Percentiles rank a stretch among this genome's conserved stretches.
Conservation (phyloP, 1,284 basidiomycete species). For the Inonotus hispidus region DNA sequence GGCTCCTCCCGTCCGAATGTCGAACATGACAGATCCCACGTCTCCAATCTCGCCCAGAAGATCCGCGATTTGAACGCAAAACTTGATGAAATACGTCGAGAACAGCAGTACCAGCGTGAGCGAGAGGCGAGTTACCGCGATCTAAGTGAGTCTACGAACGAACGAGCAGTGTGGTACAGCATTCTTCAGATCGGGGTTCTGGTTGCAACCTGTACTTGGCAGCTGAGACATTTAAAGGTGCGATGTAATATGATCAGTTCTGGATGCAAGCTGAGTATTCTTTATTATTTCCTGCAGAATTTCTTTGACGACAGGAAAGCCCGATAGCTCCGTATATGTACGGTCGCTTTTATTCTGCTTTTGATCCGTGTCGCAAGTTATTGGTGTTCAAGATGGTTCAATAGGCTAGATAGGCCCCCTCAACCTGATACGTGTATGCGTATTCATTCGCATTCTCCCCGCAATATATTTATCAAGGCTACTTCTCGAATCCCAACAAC, state of each 20-base stretch:
- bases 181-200: slow-evolving; percentile 83
- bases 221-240: slow-evolving; percentile 87
- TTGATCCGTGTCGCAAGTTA: not conserved
- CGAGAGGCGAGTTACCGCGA: slow-evolving; percentile 89
- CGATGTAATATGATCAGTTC: slow-evolving; percentile 25
- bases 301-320: slow-evolving; percentile 91
- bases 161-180: slow-evolving; percentile 91
- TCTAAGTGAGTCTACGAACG: slow-evolving; percentile 85
- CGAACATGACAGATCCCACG: slow-evolving; percentile 82
- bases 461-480: not conserved
- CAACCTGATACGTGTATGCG: not conserved
- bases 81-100: slow-evolving; percentile 87
- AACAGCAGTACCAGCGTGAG: slow-evolving; percentile 98
- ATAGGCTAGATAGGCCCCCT: not conserved
- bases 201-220: slow-evolving; percentile 86
- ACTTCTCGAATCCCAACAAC: slow-evolving; percentile 49
- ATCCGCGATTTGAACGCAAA: slow-evolving; percentile 91
- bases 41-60: slow-evolving; percentile 81
- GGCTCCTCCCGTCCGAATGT: slow-evolving; percentile 79
- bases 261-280: slow-evolving; percentile 18
- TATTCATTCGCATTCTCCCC: not conserved
- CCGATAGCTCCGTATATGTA: slow-evolving; percentile 33
- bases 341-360: not conserved
- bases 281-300: slow-evolving; percentile 37
- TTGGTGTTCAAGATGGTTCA: too few species aligned